phyloP scores from a whole-genome alignment of 345 rosid species.

The Salix arbutifolia region DNA sequence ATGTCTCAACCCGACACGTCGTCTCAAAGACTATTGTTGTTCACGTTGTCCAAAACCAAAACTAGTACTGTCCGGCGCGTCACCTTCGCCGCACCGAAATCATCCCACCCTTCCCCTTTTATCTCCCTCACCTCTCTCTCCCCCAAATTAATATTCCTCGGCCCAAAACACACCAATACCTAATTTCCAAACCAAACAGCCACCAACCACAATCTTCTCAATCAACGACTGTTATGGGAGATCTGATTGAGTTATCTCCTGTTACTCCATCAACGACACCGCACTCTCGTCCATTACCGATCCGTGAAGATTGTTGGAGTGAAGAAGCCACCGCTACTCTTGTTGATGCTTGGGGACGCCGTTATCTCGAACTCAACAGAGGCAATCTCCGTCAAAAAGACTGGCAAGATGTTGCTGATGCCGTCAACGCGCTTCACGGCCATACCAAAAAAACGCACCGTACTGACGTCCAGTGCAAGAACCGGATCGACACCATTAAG shows the following conservation, averaged over 20 bases:
- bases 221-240: slow-evolving; percentile 6
- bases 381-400: slow-evolving; percentile 97
- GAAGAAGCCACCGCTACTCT: slow-evolving; percentile 96
- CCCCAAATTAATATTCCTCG: background rate
- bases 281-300: slow-evolving; percentile 44
- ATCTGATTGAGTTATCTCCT: slow-evolving; percentile 17
- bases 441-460: slow-evolving; percentile 81
- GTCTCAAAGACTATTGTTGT: background rate
- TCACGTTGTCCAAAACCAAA: background rate
- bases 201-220: background rate
- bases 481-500: slow-evolving; percentile 95
- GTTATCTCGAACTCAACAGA: slow-evolving; percentile 79
- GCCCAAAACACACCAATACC: background rate
- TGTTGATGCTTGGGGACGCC: slow-evolving; percentile 88
- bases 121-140: background rate
- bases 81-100: slow-evolving; percentile 29
- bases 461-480: slow-evolving; percentile 96
- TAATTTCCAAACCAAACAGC: background rate
- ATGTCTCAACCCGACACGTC: background rate
- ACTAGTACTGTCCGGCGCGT: slow-evolving; percentile 25
- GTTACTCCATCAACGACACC: slow-evolving; percentile 14
- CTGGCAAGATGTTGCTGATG: slow-evolving; percentile 96
- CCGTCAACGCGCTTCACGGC: slow-evolving; percentile 87
- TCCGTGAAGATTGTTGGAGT: slow-evolving; percentile 98
- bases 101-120: slow-evolving; percentile 11